Evolutionary conservation across 257 asterid genomes (phyloP).

Genomic region (Jacaranda mimosifolia): DNA sequence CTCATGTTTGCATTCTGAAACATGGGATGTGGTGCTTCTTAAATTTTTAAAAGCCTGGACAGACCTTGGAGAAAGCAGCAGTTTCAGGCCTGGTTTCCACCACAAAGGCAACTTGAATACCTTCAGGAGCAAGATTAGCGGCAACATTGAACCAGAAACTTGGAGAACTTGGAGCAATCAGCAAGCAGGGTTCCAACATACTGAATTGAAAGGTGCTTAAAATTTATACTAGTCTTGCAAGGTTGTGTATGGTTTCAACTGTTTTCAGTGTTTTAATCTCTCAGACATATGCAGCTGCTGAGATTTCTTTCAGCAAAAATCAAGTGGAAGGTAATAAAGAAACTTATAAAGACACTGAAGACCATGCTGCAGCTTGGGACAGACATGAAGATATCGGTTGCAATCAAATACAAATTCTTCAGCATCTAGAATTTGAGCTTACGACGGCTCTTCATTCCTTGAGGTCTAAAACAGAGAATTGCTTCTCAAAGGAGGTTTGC

Average conservation of each 20-base stretch:
- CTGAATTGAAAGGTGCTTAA: slow-evolving; percentile 71
- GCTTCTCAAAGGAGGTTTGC: slow-evolving; percentile 56
- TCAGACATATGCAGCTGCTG: slow-evolving; percentile 74
- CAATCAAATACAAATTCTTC: slow-evolving; percentile 58
- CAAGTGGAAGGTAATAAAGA: slow-evolving; percentile 42
- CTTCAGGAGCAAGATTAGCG: slow-evolving; percentile 43
- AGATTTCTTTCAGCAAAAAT: slow-evolving; percentile 54
- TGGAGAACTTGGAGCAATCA: slow-evolving; percentile 82
- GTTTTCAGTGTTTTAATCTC: slow-evolving; percentile 33
- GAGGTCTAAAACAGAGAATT: slow-evolving; percentile 60
- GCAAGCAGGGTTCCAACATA: slow-evolving; percentile 59
- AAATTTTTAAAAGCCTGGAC: slow-evolving; percentile 56
- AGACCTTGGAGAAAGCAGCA: slow-evolving; percentile 50
- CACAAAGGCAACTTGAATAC: slow-evolving; percentile 38
- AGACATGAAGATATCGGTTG: slow-evolving; percentile 44
- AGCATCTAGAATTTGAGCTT: slow-evolving; percentile 73
- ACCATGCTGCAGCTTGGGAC: slow-evolving; percentile 43
- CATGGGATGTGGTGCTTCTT: slow-evolving; percentile 42
- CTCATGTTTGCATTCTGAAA: slow-evolving; percentile 41
- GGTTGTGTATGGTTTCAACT: slow-evolving; percentile 25
- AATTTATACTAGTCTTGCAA: neutral
- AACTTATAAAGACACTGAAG: slow-evolving; percentile 44
- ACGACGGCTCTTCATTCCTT: slow-evolving; percentile 61
- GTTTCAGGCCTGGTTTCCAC: slow-evolving; percentile 34
- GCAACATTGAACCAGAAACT: slow-evolving; percentile 56